A percentile compares a stretch with the other conserved stretches of the same genome.
These are phyloP conservation scores for Aspergillus nomiae DNA, from an alignment of 2,329 filamentous ascomycete species.

Conservation along the genomic window DNA sequence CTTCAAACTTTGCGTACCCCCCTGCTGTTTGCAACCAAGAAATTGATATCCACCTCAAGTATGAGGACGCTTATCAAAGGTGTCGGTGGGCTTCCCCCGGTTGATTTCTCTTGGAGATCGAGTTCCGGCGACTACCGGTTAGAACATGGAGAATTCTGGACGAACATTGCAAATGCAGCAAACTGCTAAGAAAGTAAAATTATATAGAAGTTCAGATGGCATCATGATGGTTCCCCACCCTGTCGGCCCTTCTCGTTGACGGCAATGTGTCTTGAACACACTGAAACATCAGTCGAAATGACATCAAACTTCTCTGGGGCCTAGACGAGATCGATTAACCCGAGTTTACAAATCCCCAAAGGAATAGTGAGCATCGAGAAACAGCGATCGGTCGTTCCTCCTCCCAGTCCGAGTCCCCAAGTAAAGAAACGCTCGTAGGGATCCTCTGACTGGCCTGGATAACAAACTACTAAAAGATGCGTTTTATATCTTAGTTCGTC, in stretches of 20 bases:
- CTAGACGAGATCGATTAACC: background rate
- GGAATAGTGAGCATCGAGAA: background rate
- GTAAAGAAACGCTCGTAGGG: background rate
- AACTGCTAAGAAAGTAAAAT: background rate
- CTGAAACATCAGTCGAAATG: background rate
- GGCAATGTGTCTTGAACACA: background rate
- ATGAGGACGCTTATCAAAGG: too few species aligned
- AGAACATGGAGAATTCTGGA: too few species aligned
- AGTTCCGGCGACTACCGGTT: too few species aligned
- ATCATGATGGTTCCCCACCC: background rate
- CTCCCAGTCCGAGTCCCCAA: too few species aligned
- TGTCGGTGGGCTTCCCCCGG: too few species aligned
- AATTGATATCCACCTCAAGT: too few species aligned
- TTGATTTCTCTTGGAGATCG: too few species aligned
- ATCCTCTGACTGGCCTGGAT: background rate
- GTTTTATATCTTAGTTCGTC: background rate
- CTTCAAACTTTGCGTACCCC: too few species aligned
- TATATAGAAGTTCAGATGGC: background rate
- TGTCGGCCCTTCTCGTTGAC: background rate
- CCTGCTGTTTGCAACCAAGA: too few species aligned
- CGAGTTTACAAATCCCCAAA: background rate
- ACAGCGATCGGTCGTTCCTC: too few species aligned
- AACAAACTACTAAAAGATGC: background rate
- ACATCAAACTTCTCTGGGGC: background rate
- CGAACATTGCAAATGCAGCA: too few species aligned